These are phyloP conservation scores for Melampsora allii-populina DNA, from an alignment of 1,284 basidiomycete species.

Conservation along the genomic window DNA sequence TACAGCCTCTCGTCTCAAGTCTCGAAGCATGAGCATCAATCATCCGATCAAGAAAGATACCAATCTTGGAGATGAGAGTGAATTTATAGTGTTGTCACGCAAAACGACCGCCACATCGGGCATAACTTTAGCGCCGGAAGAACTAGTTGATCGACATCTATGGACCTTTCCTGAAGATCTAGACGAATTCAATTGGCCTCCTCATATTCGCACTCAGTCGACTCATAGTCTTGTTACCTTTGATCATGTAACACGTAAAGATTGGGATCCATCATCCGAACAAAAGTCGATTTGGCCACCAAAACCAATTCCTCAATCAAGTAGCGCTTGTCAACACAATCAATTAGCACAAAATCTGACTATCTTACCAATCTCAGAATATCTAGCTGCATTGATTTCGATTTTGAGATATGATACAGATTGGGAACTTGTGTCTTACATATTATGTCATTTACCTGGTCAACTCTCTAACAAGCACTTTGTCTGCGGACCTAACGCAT, in stretches of 20 bases:
- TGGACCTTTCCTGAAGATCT: conserved; percentile 77
- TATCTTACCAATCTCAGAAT: conserved; percentile 75
- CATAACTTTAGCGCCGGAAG: neutral
- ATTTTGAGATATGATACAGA: conserved; percentile 73
- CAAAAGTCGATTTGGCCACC: conserved; percentile 37
- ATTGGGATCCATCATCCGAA: conserved; percentile 49
- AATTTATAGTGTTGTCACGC: neutral
- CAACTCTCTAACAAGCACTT: conserved; percentile 95
- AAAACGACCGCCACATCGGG: neutral
- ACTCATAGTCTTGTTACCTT: conserved; percentile 49
- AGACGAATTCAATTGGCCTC: conserved; percentile 69
- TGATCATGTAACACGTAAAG: conserved; percentile 50
- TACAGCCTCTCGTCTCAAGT: conserved; percentile 4
- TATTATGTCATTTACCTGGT: conserved; percentile 82
- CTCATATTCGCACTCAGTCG: conserved; percentile 51
- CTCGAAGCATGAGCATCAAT: neutral
- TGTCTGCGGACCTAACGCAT: conserved; percentile 82
- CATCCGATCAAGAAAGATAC: neutral
- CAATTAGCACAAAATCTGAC: conserved; percentile 51
- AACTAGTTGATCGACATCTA: conserved; percentile 52
- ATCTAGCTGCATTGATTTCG: conserved; percentile 65
- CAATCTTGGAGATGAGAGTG: neutral
- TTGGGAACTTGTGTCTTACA: conserved; percentile 93
- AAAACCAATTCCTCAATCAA: conserved; percentile 44
- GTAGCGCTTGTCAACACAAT: conserved; percentile 48